phyloP scores from a whole-genome alignment of 805 yeast genomes.

The Diddensiella transvaalensis region DNA sequence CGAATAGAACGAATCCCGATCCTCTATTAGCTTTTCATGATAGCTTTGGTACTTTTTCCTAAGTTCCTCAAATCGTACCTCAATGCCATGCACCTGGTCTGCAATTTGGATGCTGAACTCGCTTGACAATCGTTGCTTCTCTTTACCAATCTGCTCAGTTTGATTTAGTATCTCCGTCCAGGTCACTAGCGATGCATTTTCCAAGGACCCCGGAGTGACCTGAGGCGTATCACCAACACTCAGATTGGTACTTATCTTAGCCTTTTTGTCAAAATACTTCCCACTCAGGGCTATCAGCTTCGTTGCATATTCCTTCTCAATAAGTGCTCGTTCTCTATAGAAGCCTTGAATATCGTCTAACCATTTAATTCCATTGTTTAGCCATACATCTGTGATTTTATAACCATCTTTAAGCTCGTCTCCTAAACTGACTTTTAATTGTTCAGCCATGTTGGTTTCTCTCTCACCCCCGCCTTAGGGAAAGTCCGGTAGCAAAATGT shows the following conservation, averaged over 20 bases:
- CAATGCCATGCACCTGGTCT: conserved; percentile 55
- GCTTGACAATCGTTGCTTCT: conserved; percentile 53
- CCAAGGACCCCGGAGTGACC: conserved; percentile 92
- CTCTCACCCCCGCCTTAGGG: background rate
- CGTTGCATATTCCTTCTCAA: conserved; percentile 79
- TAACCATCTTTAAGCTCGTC: conserved; percentile 59
- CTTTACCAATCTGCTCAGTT: conserved; percentile 74
- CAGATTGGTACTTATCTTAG: conserved; percentile 59
- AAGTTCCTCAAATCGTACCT: conserved; percentile 50
- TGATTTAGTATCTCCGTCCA: conserved; percentile 87
- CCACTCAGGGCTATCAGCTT: conserved; percentile 61
- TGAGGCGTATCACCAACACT: conserved; percentile 91
- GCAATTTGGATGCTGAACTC: conserved; percentile 60
- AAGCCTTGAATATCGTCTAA: conserved; percentile 74
- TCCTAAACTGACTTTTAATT: conserved; percentile 28
- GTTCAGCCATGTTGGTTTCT: conserved; percentile 11
- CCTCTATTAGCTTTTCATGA: conserved; percentile 52
- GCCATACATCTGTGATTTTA: conserved; percentile 77
- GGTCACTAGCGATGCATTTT: conserved; percentile 77
- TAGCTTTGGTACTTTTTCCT: conserved; percentile 54
- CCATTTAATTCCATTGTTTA: conserved; percentile 66
- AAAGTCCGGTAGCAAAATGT: no score
- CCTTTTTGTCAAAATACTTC: conserved; percentile 72
- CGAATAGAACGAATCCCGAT: conserved; percentile 47
- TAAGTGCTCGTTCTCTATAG: conserved; percentile 73